A percentile compares a stretch with the other conserved stretches of the same genome.
Evolutionary conservation across 1,139 yeast species (phyloP).

Genomic region (Sugiyamaella xylanicola): DNA sequence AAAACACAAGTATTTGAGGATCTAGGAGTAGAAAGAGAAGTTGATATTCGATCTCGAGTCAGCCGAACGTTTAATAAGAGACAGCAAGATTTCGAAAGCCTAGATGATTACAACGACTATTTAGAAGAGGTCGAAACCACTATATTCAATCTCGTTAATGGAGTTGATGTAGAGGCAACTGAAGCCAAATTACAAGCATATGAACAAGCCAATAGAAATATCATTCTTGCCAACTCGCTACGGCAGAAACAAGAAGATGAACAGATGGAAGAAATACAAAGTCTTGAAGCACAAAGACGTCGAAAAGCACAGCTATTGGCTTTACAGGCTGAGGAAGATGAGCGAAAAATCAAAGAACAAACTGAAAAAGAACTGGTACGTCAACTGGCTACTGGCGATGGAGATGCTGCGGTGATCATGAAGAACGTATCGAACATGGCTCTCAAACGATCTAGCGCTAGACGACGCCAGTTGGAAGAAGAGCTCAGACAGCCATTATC

Average conservation of each 20-base stretch:
- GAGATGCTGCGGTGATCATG: conserved; percentile 54
- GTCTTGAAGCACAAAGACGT: conserved; percentile 65
- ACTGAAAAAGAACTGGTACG: conserved; percentile 69
- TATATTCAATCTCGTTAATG: conserved; percentile 72
- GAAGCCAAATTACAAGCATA: conserved; percentile 69
- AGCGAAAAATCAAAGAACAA: conserved; percentile 48
- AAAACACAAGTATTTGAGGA: conserved; percentile 93
- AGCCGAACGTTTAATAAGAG: conserved; percentile 77
- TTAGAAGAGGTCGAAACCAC: conserved; percentile 82
- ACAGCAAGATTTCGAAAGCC: conserved; percentile 65
- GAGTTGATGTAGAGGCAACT: conserved; percentile 69
- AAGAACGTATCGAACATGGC: conserved; percentile 61
- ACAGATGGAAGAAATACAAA: conserved; percentile 69
- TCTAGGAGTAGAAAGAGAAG: conserved; percentile 83
- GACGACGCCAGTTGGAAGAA: conserved; percentile 68
- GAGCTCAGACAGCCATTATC: conserved; percentile 47
- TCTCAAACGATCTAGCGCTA: conserved; percentile 62
- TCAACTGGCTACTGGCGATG: conserved; percentile 55
- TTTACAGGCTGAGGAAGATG: conserved; percentile 42
- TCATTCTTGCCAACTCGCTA: conserved; percentile 74
- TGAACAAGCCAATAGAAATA: conserved; percentile 73
- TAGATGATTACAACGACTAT: conserved; percentile 69
- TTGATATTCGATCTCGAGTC: conserved; percentile 83
- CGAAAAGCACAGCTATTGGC: conserved; percentile 43
- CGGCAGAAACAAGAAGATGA: conserved; percentile 68